A percentile compares a stretch with the other conserved stretches of the same genome.
These are phyloP conservation scores for Rubia yunnanensis DNA, from an alignment of 257 asterid genomes.

Conservation along the genomic window DNA sequence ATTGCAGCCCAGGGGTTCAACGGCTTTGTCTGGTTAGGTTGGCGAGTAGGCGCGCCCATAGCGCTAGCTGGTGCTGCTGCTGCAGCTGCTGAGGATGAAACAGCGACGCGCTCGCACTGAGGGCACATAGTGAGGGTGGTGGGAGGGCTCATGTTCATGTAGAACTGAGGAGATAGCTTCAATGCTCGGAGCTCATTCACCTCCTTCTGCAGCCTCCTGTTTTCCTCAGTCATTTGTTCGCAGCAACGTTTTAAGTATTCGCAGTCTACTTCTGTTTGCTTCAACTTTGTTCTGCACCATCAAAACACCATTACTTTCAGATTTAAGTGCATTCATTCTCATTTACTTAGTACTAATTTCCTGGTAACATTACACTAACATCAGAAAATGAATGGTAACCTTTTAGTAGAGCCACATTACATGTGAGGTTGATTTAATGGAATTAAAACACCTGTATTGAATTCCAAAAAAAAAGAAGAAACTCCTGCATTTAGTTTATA, in stretches of 20 bases:
- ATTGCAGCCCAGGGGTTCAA: slow-evolving; percentile 54
- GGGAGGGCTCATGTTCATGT: slow-evolving; percentile 94
- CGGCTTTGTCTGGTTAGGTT: slow-evolving; percentile 16
- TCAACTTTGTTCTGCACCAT: slow-evolving; percentile 77
- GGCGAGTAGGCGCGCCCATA: slow-evolving; percentile 12
- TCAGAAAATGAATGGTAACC: no score
- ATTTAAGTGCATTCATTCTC: background rate
- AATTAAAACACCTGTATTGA: background rate
- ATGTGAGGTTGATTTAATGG: background rate
- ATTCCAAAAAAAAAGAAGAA: background rate
- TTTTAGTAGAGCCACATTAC: background rate
- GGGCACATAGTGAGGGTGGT: slow-evolving; percentile 98
- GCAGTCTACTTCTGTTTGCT: slow-evolving; percentile 94
- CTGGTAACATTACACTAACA: background rate
- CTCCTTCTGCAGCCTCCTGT: slow-evolving; percentile 76
- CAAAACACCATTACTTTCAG: background rate
- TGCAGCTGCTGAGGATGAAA: slow-evolving; percentile 25
- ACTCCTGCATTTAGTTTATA: background rate
- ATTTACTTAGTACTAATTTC: background rate
- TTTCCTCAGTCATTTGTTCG: slow-evolving; percentile 78
- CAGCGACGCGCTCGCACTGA: slow-evolving; percentile 80
- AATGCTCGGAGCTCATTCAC: slow-evolving; percentile 75
- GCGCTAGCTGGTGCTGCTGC: slow-evolving; percentile 9
- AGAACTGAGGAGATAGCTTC: slow-evolving; percentile 75
- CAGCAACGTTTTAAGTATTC: slow-evolving; percentile 87